These are phyloP conservation scores for Colletotrichum gloeosporioides DNA, from an alignment of 2,329 filamentous ascomycete species.

Conservation along the genomic window DNA sequence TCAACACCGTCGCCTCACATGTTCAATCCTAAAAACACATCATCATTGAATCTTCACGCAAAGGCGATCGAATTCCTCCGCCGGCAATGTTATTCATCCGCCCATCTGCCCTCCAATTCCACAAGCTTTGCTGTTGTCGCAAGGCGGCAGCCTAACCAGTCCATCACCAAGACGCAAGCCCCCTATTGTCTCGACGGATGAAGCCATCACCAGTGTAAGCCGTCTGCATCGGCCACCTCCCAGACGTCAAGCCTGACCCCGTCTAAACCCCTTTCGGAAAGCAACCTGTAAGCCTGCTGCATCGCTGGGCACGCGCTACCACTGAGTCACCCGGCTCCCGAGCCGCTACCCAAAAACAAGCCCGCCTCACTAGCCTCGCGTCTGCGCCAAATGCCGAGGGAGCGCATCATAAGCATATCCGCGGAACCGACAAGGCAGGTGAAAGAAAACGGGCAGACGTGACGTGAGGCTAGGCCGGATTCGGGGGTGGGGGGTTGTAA, in stretches of 20 bases:
- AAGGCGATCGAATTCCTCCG: neutral
- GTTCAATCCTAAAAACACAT: neutral
- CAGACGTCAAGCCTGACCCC: neutral
- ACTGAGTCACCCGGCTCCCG: neutral
- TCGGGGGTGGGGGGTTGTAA: neutral
- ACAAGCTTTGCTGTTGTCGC: neutral
- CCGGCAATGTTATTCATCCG: neutral
- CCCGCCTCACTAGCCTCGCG: neutral
- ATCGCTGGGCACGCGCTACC: neutral
- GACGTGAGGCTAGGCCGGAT: neutral
- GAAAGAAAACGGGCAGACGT: neutral
- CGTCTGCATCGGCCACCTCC: neutral
- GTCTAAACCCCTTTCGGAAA: neutral
- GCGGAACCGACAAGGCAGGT: neutral
- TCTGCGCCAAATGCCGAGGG: neutral
- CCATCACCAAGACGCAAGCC: neutral
- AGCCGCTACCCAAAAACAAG: neutral
- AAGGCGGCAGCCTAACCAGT: neutral
- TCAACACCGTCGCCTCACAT: neutral
- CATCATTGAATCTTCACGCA: neutral
- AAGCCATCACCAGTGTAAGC: conserved; percentile 11
- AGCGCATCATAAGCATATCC: neutral
- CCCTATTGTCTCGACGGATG: neutral
- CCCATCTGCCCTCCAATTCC: neutral
- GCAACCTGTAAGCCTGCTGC: neutral